These are phyloP conservation scores for Elymus sibiricus DNA, from an alignment of 176 grass and related monocot genomes.

Conservation along the genomic window DNA sequence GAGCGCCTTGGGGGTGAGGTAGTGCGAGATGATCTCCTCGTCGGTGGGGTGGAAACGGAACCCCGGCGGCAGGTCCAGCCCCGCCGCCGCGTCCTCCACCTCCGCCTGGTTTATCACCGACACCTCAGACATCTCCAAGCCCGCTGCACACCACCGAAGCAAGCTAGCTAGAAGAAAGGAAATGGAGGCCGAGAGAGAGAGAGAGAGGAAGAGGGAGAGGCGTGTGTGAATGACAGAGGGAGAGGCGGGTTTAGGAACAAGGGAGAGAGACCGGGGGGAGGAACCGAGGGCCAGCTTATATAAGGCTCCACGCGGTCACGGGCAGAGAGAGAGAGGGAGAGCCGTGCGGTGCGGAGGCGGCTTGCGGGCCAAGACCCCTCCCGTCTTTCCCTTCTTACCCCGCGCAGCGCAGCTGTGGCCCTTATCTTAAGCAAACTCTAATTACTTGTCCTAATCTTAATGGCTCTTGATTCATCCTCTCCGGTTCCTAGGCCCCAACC, in stretches of 20 bases:
- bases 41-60: constrained; percentile 97
- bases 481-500: background rate
- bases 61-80: constrained; percentile 75
- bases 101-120: constrained; percentile 57
- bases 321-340: background rate
- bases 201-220: constrained; percentile 19
- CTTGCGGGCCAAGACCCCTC: constrained; percentile 15
- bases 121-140: constrained; percentile 44
- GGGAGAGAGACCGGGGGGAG: background rate
- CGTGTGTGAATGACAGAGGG: constrained; percentile 58
- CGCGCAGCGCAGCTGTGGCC: background rate
- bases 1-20: constrained; percentile 69
- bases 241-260: constrained; percentile 18
- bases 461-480: background rate
- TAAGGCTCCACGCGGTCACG: background rate
- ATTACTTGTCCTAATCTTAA: constrained; percentile 27
- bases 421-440: background rate
- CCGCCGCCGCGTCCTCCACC: constrained; percentile 34
- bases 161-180: background rate
- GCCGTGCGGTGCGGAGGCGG: constrained; percentile 27
- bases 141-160: background rate
- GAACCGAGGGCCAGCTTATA: constrained; percentile 31
- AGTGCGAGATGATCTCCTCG: constrained; percentile 93
- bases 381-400: constrained; percentile 20
- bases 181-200: constrained; percentile 4